A percentile compares a stretch with the other conserved stretches of the same genome.
These are phyloP conservation scores for Biscutella auriculata DNA, from an alignment of 441 rosid genomes.

Conservation along the genomic window DNA sequence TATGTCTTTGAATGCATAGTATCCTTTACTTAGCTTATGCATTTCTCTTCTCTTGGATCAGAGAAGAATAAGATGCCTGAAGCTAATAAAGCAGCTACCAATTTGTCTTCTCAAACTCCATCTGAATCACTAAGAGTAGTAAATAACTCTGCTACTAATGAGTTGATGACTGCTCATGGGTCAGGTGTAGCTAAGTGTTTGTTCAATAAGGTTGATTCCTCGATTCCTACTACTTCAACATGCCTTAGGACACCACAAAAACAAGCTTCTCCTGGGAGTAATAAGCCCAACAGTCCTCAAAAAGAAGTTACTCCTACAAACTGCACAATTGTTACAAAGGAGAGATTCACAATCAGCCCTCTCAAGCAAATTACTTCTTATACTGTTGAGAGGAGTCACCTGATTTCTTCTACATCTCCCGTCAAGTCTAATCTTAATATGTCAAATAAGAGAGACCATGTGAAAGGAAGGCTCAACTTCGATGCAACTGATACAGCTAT, in stretches of 20 bases:
- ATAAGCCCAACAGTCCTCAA: constrained; percentile 28
- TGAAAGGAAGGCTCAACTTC: constrained; percentile 21
- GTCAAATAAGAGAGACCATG: constrained; percentile 14
- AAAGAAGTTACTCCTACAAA: constrained; percentile 41
- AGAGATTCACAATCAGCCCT: constrained; percentile 63
- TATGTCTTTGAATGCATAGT: not conserved
- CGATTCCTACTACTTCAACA: constrained; percentile 34
- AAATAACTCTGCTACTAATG: constrained; percentile 7
- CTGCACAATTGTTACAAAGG: constrained; percentile 58
- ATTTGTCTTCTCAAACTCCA: constrained; percentile 16
- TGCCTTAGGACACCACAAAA: constrained; percentile 58
- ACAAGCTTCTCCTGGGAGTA: constrained; percentile 29
- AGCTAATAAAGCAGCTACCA: constrained; percentile 11
- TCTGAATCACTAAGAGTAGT: constrained; percentile 16
- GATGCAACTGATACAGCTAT: constrained; percentile 12
- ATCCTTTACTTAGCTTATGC: not conserved
- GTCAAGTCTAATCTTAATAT: not conserved
- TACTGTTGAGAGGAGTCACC: constrained; percentile 17
- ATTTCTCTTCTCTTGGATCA: constrained; percentile 6
- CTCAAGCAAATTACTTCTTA: constrained; percentile 40
- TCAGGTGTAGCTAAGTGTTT: constrained; percentile 56
- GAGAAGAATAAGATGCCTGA: constrained; percentile 10
- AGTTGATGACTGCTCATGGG: constrained; percentile 16
- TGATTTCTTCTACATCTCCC: constrained; percentile 2
- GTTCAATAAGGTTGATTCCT: constrained; percentile 32